Evolutionary conservation across 2,329 filamentous ascomycete species (phyloP).

Genomic region (Pseudocercospora fijiensis): DNA sequence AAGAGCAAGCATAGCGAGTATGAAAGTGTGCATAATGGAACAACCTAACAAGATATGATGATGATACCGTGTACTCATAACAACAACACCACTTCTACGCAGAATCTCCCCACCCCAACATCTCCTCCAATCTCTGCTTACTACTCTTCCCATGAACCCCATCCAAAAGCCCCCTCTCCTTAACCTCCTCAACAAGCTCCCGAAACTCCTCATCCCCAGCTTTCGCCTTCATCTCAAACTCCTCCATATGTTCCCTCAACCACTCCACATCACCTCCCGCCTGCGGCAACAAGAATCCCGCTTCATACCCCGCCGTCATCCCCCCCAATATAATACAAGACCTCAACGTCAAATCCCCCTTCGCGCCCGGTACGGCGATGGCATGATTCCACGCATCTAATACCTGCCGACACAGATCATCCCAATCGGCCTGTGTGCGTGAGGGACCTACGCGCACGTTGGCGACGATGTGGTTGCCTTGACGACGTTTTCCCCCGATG

Average conservation of each 20-base stretch:
- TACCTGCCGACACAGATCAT: constrained; percentile 31
- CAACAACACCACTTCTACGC: neutral
- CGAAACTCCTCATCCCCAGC: constrained; percentile 38
- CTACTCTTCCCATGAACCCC: constrained; percentile 15
- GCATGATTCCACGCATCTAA: constrained; percentile 34
- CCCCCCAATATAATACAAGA: constrained; percentile 33
- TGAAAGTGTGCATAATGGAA: neutral
- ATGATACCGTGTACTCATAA: constrained; percentile 3
- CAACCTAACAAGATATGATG: neutral
- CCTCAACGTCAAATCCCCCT: constrained; percentile 25
- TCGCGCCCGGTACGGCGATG: constrained; percentile 25
- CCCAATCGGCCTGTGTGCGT: constrained; percentile 36
- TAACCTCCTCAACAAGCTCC: constrained; percentile 37
- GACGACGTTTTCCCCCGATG: constrained; percentile 39
- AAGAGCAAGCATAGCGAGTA: neutral
- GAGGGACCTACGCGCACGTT: constrained; percentile 39
- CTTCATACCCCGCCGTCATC: constrained; percentile 37
- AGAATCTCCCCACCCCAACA: constrained; percentile 6
- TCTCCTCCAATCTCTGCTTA: constrained; percentile 10
- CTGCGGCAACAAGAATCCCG: constrained; percentile 34
- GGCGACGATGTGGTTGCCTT: constrained; percentile 38
- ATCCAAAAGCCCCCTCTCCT: constrained; percentile 34
- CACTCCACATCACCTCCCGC: constrained; percentile 38
- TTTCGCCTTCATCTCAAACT: constrained; percentile 38
- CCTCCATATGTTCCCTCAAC: constrained; percentile 37